Evolutionary conservation across 2,329 filamentous ascomycete species (phyloP).

Genomic region (Clonostachys solani): DNA sequence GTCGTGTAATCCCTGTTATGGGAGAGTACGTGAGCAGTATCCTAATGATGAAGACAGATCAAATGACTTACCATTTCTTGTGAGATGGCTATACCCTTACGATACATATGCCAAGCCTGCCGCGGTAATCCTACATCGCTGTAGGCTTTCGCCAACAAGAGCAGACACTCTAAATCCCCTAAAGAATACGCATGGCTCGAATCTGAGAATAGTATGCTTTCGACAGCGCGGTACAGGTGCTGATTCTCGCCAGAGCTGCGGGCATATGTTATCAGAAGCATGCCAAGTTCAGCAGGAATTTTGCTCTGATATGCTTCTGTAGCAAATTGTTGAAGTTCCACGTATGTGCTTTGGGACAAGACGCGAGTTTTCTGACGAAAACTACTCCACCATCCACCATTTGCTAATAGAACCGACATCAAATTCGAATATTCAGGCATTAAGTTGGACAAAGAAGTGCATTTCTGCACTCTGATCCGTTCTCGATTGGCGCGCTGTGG

Average conservation of each 20-base stretch:
- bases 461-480: too few species aligned
- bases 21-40: too few species aligned
- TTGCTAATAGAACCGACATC: background rate
- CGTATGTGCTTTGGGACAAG: background rate
- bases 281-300: background rate
- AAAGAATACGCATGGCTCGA: slow-evolving; percentile 31
- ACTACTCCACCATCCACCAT: slow-evolving; percentile 1
- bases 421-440: too few species aligned
- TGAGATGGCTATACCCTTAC: slow-evolving; percentile 31
- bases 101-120: slow-evolving; percentile 31
- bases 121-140: slow-evolving; percentile 37
- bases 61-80: slow-evolving; percentile 31
- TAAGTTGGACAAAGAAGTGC: too few species aligned
- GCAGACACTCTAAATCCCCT: slow-evolving; percentile 35
- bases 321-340: background rate
- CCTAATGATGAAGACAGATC: too few species aligned
- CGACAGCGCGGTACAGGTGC: slow-evolving; percentile 24
- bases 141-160: slow-evolving; percentile 35
- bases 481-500: too few species aligned
- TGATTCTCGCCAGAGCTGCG: background rate
- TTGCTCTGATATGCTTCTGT: background rate
- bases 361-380: background rate
- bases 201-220: slow-evolving; percentile 31
- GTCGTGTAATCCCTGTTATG: background rate
- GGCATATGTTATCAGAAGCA: background rate